phyloP scores from a whole-genome alignment of 495 filamentous ascomycete species.

The Aspergillus cavernicola region DNA sequence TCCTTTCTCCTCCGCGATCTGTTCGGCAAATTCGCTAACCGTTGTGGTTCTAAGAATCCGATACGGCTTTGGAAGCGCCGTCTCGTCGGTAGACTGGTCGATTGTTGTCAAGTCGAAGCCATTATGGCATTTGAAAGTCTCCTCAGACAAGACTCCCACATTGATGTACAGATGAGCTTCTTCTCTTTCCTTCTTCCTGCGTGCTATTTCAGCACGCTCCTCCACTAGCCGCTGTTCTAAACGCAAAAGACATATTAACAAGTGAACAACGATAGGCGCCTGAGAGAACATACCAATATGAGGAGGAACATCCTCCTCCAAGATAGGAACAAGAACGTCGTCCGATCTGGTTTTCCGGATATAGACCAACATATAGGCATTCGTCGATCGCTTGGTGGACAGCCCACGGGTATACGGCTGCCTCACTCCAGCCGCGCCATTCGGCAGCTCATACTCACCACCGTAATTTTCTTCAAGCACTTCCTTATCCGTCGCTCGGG shows the following conservation, averaged over 20 bases:
- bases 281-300: slow-evolving; percentile 75
- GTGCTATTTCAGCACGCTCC: slow-evolving; percentile 71
- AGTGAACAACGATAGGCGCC: no score
- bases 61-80: slow-evolving; percentile 55
- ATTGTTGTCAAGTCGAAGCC: slow-evolving; percentile 80
- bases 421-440: slow-evolving; percentile 54
- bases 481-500: slow-evolving; percentile 84
- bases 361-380: slow-evolving; percentile 98
- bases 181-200: slow-evolving; percentile 77
- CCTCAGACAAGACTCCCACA: slow-evolving; percentile 73
- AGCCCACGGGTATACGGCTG: slow-evolving; percentile 64
- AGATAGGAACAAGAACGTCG: slow-evolving; percentile 70
- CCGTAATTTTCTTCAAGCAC: slow-evolving; percentile 96
- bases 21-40: slow-evolving; percentile 65
- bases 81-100: slow-evolving; percentile 64
- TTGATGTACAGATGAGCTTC: slow-evolving; percentile 90
- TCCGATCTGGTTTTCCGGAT: slow-evolving; percentile 81
- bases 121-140: slow-evolving; percentile 72
- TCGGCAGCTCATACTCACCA: slow-evolving; percentile 69
- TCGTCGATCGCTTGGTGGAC: slow-evolving; percentile 69
- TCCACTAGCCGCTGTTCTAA: slow-evolving; percentile 69
- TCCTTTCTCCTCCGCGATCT: slow-evolving; percentile 64
- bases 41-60: slow-evolving; percentile 68
- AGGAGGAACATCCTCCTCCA: slow-evolving; percentile 69
- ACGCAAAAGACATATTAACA: slow-evolving; percentile 26